These are phyloP conservation scores for Chenopodium suecicum DNA, from an alignment of 148 eudicot species.

Conservation along the genomic window DNA sequence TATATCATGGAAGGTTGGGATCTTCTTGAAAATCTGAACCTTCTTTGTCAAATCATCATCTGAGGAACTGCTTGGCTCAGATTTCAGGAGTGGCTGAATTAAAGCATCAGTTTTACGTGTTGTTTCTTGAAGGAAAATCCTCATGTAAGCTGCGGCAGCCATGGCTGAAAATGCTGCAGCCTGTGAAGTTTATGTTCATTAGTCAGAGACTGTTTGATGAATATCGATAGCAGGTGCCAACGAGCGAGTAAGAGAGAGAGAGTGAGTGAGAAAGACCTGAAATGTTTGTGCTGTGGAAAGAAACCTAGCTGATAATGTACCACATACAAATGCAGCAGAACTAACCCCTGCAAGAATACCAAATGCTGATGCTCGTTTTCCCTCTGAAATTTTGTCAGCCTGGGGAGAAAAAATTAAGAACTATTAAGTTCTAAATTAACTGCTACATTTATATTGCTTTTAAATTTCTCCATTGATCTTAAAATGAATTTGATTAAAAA, in stretches of 20 bases:
- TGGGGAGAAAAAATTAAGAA: constrained; percentile 17
- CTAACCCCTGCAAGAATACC: constrained; percentile 60
- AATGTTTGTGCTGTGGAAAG: constrained; percentile 65
- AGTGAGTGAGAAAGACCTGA: constrained; percentile 36
- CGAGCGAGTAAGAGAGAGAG: not conserved
- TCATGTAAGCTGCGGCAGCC: constrained; percentile 68
- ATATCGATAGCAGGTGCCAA: not conserved
- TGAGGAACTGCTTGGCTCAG: constrained; percentile 16
- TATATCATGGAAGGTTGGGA: constrained; percentile 46
- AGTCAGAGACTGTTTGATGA: not conserved
- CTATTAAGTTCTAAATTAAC: not conserved
- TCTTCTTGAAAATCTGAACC: constrained; percentile 31
- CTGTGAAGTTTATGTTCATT: constrained; percentile 25
- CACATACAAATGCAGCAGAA: constrained; percentile 67
- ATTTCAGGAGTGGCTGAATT: constrained; percentile 34
- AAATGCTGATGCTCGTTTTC: constrained; percentile 58
- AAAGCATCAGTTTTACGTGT: constrained; percentile 7
- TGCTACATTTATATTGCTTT: not conserved
- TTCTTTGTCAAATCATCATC: constrained; percentile 24
- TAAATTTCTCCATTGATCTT: not conserved
- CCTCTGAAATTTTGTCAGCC: constrained; percentile 66
- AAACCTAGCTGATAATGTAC: constrained; percentile 65
- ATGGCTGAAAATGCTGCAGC: constrained; percentile 56
- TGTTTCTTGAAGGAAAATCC: constrained; percentile 59
- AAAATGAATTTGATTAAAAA: too few species aligned